These are phyloP conservation scores for Thozetella sp. DNA, from an alignment of 495 filamentous ascomycete species.

Conservation along the genomic window DNA sequence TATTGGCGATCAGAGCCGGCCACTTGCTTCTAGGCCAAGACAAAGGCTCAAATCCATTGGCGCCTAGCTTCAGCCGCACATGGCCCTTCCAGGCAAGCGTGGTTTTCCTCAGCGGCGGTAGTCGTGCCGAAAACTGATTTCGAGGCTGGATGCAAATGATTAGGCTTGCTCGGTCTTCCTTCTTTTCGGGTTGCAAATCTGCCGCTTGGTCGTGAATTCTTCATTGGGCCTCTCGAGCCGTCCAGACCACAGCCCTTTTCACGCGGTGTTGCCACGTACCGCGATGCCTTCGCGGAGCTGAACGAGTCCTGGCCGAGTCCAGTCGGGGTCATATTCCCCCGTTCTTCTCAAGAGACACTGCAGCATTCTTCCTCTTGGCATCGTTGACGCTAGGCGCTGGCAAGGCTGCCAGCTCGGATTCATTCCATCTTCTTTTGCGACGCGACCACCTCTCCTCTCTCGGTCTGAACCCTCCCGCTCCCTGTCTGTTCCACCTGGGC, in stretches of 20 bases:
- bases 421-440: not conserved
- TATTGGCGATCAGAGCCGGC: not conserved
- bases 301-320: not conserved
- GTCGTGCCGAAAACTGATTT: not conserved
- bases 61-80: not conserved
- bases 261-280: too few relatives aligned
- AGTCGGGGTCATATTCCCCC: not conserved
- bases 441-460: not conserved
- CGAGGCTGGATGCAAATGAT: not conserved
- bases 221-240: too few relatives aligned
- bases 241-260: too few relatives aligned
- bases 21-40: not conserved
- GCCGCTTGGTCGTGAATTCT: too few relatives aligned
- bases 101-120: not conserved
- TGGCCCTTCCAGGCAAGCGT: not conserved
- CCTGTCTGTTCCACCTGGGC: not conserved
- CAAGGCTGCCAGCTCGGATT: not conserved
- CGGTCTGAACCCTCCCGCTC: not conserved
- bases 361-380: not conserved
- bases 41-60: not conserved
- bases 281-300: not conserved
- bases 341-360: too few relatives aligned
- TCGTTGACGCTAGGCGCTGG: not conserved
- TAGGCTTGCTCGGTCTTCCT: too few relatives aligned
- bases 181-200: too few relatives aligned